These are phyloP conservation scores for Penicillium polonicum DNA, from an alignment of 2,329 filamentous ascomycete species.

Conservation along the genomic window DNA sequence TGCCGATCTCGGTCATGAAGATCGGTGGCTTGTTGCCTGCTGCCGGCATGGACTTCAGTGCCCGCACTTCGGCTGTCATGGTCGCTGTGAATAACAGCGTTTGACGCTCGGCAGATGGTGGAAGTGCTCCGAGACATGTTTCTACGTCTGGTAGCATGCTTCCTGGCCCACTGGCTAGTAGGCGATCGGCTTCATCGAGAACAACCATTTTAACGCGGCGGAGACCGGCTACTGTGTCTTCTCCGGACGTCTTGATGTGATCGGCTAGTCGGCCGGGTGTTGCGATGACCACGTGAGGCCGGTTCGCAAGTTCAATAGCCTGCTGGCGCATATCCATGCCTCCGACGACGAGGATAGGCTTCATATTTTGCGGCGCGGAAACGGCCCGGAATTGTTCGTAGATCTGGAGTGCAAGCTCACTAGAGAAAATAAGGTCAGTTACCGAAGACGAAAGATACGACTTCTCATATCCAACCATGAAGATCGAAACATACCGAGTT, in stretches of 20 bases:
- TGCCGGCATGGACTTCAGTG: constrained; percentile 74
- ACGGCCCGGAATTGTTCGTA: constrained; percentile 95
- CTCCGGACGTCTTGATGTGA: constrained; percentile 85
- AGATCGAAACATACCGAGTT: constrained; percentile 57
- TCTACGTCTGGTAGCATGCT: constrained; percentile 95
- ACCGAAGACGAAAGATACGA: not conserved
- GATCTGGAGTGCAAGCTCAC: constrained; percentile 92
- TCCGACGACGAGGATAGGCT: constrained; percentile 84
- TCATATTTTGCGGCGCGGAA: constrained; percentile 80
- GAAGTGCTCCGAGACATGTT: constrained; percentile 78
- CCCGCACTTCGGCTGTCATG: constrained; percentile 85
- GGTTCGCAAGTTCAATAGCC: constrained; percentile 75
- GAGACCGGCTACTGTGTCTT: constrained; percentile 83
- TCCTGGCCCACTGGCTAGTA: constrained; percentile 71
- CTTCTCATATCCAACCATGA: not conserved
- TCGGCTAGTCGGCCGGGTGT: constrained; percentile 92
- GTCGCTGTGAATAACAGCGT: constrained; percentile 96
- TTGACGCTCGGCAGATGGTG: constrained; percentile 75
- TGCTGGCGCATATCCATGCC: constrained; percentile 90
- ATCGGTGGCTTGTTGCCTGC: constrained; percentile 70
- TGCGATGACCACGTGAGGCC: constrained; percentile 90
- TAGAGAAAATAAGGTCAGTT: constrained; percentile 27
- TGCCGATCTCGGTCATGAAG: constrained; percentile 83
- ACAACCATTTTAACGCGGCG: constrained; percentile 80
- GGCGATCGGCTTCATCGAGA: constrained; percentile 90